Conservation (phyloP, 257 asterid species). For the Cinchona pubescens region DNA sequence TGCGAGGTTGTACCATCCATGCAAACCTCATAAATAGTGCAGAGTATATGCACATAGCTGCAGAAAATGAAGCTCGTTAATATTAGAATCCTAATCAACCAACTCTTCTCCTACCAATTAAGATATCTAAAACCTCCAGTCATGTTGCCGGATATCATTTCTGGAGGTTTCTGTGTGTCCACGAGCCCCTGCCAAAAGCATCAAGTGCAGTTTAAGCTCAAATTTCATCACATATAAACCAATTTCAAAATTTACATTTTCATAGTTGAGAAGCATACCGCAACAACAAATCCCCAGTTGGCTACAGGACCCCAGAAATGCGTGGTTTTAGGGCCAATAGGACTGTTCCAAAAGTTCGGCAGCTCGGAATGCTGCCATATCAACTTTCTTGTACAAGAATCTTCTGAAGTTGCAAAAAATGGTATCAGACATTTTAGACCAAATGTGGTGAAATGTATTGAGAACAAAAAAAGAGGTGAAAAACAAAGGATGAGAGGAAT, state of each 20-base stretch:
- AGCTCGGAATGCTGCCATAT: conserved; percentile 34
- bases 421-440: background rate
- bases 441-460: background rate
- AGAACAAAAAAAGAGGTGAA: background rate
- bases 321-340: conserved; percentile 47
- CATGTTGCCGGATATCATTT: conserved; percentile 93
- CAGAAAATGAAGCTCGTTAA: conserved; percentile 11
- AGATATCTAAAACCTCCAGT: conserved; percentile 54
- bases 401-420: conserved; percentile 3
- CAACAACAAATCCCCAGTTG: conserved; percentile 46
- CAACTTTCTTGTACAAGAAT: background rate
- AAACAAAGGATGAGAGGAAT: background rate
- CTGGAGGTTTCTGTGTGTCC: conserved; percentile 91
- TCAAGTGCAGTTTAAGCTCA: conserved; percentile 10
- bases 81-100: conserved; percentile 3
- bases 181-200: conserved; percentile 60
- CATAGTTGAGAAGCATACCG: conserved; percentile 26
- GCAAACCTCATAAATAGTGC: conserved; percentile 95
- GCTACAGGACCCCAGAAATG: conserved; percentile 52
- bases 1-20: conserved; percentile 98
- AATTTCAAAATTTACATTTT: background rate
- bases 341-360: conserved; percentile 43
- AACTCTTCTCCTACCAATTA: background rate
- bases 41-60: conserved; percentile 95
- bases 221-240: background rate